Conservation (phyloP, 2,329 filamentous ascomycete species). For the Colletotrichum coccodes region DNA sequence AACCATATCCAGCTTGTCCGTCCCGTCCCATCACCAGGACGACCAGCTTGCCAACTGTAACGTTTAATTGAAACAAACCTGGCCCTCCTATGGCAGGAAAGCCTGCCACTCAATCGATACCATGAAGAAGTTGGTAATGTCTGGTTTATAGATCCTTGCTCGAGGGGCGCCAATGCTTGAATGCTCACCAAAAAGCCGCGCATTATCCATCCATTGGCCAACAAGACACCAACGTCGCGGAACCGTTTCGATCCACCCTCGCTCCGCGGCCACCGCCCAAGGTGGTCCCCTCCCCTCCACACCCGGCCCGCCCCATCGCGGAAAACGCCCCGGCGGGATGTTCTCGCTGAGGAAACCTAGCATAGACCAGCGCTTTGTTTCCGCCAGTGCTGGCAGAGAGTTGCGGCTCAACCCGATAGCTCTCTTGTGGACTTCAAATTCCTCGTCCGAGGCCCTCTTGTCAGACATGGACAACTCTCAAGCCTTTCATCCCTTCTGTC, state of each 20-base stretch:
- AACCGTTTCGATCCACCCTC: slow-evolving; percentile 28
- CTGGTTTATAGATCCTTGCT: neutral
- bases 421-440: neutral
- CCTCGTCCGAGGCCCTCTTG: neutral
- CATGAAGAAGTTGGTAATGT: neutral
- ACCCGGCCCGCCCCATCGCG: slow-evolving; percentile 3
- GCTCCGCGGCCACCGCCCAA: slow-evolving; percentile 1
- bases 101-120: neutral
- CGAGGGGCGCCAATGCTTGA: neutral
- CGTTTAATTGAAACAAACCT: slow-evolving; percentile 30
- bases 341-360: neutral
- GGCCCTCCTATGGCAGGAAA: slow-evolving; percentile 1
- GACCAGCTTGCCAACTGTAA: slow-evolving; percentile 18
- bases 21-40: neutral
- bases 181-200: neutral
- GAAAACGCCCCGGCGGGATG: neutral
- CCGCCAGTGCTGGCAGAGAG: neutral
- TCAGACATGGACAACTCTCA: neutral
- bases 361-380: neutral
- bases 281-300: neutral
- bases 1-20: neutral
- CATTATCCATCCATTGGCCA: neutral
- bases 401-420: slow-evolving; percentile 17
- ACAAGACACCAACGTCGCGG: slow-evolving; percentile 18
- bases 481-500: neutral